phyloP scores from a whole-genome alignment of 345 rosid genomes.

The Syzygium aromaticum region DNA sequence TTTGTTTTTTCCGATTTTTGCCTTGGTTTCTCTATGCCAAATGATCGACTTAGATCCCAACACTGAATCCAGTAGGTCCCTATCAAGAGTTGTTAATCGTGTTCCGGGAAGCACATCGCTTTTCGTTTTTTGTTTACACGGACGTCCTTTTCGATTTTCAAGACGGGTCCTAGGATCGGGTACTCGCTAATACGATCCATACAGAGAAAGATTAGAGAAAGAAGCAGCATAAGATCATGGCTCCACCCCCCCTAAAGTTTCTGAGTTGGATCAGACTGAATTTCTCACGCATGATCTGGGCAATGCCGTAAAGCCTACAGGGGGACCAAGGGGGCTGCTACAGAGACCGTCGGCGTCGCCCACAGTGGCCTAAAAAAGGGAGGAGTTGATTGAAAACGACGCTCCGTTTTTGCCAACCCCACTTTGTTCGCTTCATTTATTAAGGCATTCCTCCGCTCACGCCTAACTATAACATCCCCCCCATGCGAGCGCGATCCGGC shows the following conservation, averaged over 20 bases:
- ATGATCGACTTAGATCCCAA: not conserved
- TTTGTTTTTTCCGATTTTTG: not conserved
- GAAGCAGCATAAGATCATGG: not conserved
- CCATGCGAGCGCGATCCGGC: not conserved
- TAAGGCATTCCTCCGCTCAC: not conserved
- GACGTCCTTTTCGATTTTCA: no score
- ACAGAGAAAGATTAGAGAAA: not conserved
- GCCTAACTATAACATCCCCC: no score
- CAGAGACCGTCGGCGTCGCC: not conserved
- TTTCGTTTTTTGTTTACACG: no score
- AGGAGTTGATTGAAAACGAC: not conserved
- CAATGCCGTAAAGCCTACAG: not conserved
- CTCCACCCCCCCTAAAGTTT: not conserved
- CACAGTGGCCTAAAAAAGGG: not conserved
- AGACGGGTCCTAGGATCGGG: no score
- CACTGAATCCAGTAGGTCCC: not conserved
- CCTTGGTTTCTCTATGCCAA: not conserved
- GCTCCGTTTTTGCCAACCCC: not conserved
- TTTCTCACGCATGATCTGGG: not conserved
- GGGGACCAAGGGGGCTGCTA: not conserved
- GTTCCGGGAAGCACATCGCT: not conserved
- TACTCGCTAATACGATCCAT: not conserved
- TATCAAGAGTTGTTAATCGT: not conserved
- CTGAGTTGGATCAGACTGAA: not conserved
- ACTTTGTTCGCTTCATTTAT: not conserved